Evolutionary conservation across 768 basidiomycete genomes (phyloP), one percentile per base, ranked within the genome.

Genomic region (Goffeauzyma gilvescens): DNA sequence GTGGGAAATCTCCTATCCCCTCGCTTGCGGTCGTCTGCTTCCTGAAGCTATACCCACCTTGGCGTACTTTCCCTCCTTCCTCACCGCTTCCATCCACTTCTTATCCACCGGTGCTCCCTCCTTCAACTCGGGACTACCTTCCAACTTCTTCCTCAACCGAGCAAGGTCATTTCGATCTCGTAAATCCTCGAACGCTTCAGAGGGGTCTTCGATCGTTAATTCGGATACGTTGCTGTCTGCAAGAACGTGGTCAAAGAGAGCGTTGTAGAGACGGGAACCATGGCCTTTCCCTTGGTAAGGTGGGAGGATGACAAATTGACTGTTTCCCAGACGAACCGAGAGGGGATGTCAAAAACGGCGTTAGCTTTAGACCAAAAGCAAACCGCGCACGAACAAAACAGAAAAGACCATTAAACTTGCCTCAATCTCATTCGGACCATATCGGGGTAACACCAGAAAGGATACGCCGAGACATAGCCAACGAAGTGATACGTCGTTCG

Each of bases 121-220:
- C 59, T 73, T 78, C 4, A 63, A 55, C 30, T 42, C 35, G 9
- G 50, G 32, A 17, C 73, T 80, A 49, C 89, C 78, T 1, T 73
- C 72, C 1, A 81, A 79, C 58, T 86, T 67, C 59, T 73, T 79
- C 1, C 83, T 69, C 15, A 96, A 69, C 72, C 81, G 80, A 49
- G 71, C 67, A 15, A 96, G 70, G 61, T 98, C 93, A 51, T 80
- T 81, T 42, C 83, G 78, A 65, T 96, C 93, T 25, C 90, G 71
- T 32, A 96, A 71, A 61, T 96, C 93, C 61, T 96, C 90, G 57
- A 98, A 95, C 8, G 84, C 82, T 65, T 98, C 93, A 0, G 86
- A 86, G 1, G 93, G 93, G 60, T 98, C 93, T 65, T 98, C 93
- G 17, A 98, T 82, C 1, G 87, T 93, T 31, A 96, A 66, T 62